phyloP scores from a whole-genome alignment of 768 basidiomycete species.

The Paxillus rubicundulus region DNA sequence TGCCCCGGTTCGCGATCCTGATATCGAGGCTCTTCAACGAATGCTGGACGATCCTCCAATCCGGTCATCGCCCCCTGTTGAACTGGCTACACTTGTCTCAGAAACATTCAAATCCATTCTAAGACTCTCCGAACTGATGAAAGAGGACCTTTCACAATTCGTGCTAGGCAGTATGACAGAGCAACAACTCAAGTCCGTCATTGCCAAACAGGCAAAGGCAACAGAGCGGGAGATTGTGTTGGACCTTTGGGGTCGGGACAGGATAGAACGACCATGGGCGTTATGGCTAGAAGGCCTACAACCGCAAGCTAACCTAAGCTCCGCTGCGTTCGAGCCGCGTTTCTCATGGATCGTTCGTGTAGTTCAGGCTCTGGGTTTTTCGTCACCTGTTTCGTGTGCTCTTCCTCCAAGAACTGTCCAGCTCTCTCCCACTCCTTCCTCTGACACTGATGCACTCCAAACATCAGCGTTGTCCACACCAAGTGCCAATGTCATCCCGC shows the following conservation, averaged over 20 bases:
- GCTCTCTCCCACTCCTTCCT: constrained; percentile 1
- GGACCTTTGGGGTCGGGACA: constrained; percentile 44
- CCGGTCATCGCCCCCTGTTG: constrained; percentile 18
- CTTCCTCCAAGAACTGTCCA: constrained; percentile 26
- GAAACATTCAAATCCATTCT: constrained; percentile 49
- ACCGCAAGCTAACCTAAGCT: constrained; percentile 5
- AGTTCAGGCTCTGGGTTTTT: constrained; percentile 42
- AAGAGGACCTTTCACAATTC: constrained; percentile 63
- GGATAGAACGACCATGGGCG: constrained; percentile 21
- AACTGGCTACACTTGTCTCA: constrained; percentile 48
- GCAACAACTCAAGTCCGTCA: constrained; percentile 46
- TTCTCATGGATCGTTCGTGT: constrained; percentile 49
- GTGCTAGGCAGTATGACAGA: constrained; percentile 68
- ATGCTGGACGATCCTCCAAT: constrained; percentile 33
- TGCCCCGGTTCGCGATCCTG: constrained; percentile 60
- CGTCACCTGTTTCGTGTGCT: constrained; percentile 38
- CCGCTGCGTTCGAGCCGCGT: constrained; percentile 13
- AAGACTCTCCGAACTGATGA: constrained; percentile 59
- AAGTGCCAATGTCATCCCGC: constrained; percentile 52
- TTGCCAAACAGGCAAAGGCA: constrained; percentile 51
- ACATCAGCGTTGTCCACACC: neutral
- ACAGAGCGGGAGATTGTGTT: constrained; percentile 56
- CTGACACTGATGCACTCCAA: neutral
- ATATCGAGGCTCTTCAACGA: constrained; percentile 45
- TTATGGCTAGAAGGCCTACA: constrained; percentile 20